Evolutionary conservation across 148 eudicot genomes (phyloP).

Genomic region (Camellia japonica): DNA sequence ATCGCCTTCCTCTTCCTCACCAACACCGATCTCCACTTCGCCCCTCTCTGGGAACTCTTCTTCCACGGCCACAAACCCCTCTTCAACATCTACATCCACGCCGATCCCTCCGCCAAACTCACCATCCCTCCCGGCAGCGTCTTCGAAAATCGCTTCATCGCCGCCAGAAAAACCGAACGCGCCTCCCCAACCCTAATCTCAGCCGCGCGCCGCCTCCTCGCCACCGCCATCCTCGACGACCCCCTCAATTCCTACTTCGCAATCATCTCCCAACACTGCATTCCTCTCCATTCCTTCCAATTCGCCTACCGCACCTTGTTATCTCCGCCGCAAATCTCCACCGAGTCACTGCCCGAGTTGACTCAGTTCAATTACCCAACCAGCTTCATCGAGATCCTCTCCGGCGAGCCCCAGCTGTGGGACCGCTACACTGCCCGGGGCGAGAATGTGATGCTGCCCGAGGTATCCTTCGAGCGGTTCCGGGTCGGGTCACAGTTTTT

Average conservation of each 20-base stretch:
- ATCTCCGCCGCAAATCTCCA: neutral
- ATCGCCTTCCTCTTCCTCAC: slow-evolving; percentile 70
- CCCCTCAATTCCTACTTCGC: slow-evolving; percentile 46
- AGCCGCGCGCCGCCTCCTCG: slow-evolving; percentile 58
- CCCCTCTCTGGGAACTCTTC: slow-evolving; percentile 65
- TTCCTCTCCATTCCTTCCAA: slow-evolving; percentile 57
- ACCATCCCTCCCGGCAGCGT: slow-evolving; percentile 30
- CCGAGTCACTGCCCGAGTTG: neutral
- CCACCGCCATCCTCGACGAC: slow-evolving; percentile 56
- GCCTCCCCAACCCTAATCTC: slow-evolving; percentile 57
- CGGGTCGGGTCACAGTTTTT: slow-evolving; percentile 64
- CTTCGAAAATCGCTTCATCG: slow-evolving; percentile 34
- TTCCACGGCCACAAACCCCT: slow-evolving; percentile 31
- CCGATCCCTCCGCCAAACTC: slow-evolving; percentile 40
- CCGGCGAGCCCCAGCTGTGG: slow-evolving; percentile 30
- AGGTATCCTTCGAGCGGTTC: slow-evolving; percentile 38
- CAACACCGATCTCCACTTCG: slow-evolving; percentile 48
- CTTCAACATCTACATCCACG: slow-evolving; percentile 64
- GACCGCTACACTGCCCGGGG: slow-evolving; percentile 61
- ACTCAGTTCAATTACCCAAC: neutral
- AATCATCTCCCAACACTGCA: slow-evolving; percentile 48
- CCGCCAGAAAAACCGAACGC: slow-evolving; percentile 38
- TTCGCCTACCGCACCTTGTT: slow-evolving; percentile 33
- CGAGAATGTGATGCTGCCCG: slow-evolving; percentile 42
- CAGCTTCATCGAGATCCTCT: slow-evolving; percentile 53